phyloP scores from a whole-genome alignment of 2,329 filamentous ascomycete species.

The Penicillium sp. region DNA sequence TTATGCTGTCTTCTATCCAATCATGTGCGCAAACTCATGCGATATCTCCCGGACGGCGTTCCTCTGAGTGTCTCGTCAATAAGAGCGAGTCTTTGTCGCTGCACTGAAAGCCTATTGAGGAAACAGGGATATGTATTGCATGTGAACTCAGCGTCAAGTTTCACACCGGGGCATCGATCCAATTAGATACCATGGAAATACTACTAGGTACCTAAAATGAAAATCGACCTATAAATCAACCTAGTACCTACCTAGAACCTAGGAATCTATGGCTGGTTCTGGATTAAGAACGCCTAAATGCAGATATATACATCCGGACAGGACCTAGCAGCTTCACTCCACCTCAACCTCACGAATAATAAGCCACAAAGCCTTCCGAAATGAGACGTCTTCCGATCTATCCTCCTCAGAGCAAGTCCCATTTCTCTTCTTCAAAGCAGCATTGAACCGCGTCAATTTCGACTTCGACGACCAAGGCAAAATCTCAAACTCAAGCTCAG shows the following conservation, averaged over 20 bases:
- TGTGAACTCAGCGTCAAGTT: no score
- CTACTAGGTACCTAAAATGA: no score
- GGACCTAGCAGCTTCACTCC: background rate
- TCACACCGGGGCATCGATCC: no score
- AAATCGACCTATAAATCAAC: no score
- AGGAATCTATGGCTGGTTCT: no score
- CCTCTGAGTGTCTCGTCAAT: no score
- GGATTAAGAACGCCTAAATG: background rate
- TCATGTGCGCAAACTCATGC: background rate
- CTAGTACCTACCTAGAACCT: no score
- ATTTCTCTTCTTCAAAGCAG: slow-evolving; percentile 24
- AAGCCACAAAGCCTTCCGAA: slow-evolving; percentile 20
- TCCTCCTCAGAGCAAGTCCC: background rate
- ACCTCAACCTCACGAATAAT: slow-evolving; percentile 12
- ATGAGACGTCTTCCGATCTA: slow-evolving; percentile 1
- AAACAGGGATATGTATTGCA: no score
- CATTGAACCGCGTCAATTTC: slow-evolving; percentile 24
- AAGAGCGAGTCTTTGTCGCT: no score
- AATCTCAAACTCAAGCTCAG: slow-evolving; percentile 22
- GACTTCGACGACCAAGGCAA: slow-evolving; percentile 24
- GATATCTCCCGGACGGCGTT: background rate
- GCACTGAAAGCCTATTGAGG: no score
- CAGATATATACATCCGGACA: background rate
- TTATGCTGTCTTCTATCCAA: no score
- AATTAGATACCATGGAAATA: no score